Percentiles rank a stretch among this genome's conserved stretches.
These are phyloP conservation scores for Ricinus communis DNA, from an alignment of 345 rosid species.

Conservation along the genomic window DNA sequence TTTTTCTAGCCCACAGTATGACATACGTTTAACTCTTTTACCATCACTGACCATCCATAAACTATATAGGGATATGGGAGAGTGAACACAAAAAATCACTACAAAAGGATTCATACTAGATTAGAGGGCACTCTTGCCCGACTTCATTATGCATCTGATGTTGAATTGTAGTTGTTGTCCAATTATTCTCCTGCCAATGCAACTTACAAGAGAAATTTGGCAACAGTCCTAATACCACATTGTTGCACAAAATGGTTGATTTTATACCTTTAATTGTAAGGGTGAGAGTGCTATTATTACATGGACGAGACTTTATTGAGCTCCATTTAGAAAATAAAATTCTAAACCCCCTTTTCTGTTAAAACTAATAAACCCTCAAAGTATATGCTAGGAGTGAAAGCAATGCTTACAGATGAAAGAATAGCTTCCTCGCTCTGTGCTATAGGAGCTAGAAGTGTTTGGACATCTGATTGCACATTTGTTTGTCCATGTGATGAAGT, in stretches of 20 bases:
- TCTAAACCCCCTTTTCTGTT: neutral
- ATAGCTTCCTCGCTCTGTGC: conserved; percentile 61
- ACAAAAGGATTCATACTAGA: neutral
- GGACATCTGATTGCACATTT: conserved; percentile 86
- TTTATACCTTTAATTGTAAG: neutral
- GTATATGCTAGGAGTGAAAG: conserved; percentile 1
- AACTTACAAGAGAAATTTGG: neutral
- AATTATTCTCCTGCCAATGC: neutral
- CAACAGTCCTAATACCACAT: too few species aligned
- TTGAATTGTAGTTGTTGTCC: neutral
- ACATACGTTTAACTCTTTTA: too few species aligned
- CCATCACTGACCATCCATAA: neutral
- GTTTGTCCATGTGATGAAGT: conserved; percentile 50
- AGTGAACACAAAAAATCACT: neutral
- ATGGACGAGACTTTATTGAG: neutral
- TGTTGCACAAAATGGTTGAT: neutral
- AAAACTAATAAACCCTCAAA: neutral
- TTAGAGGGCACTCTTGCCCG: neutral
- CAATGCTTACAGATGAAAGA: conserved; percentile 76
- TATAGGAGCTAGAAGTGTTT: conserved; percentile 79
- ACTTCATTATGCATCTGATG: neutral
- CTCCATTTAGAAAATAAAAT: neutral
- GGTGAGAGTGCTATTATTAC: neutral
- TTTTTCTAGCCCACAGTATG: neutral
- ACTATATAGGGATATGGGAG: neutral